phyloP scores from a whole-genome alignment of 148 eudicot species.

The Rhododendron molle region DNA sequence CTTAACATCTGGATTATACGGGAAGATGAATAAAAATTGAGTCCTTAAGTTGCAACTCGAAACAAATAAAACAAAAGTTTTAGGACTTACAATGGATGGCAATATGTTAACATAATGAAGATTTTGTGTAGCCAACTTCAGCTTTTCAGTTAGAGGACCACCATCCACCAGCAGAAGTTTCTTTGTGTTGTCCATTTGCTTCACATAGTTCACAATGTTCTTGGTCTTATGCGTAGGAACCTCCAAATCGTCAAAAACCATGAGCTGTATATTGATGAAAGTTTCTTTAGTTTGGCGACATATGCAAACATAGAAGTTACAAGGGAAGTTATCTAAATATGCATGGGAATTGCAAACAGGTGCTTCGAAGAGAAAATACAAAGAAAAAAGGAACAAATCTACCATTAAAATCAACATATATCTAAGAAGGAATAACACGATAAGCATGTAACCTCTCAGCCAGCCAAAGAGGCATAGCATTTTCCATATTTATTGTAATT shows the following conservation, averaged over 20 bases:
- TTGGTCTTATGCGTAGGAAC: conserved; percentile 90
- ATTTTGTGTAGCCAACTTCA: conserved; percentile 87
- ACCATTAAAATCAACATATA: neutral
- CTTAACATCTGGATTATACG: neutral
- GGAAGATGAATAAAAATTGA: neutral
- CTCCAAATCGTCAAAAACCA: conserved; percentile 75
- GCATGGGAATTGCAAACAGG: neutral
- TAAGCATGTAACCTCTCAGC: neutral
- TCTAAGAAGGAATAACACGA: neutral
- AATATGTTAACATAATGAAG: conserved; percentile 73
- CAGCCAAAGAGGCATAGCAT: neutral
- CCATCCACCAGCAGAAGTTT: conserved; percentile 87
- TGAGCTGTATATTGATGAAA: conserved; percentile 48
- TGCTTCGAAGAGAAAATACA: neutral
- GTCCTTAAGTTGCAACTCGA: neutral
- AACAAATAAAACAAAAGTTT: neutral
- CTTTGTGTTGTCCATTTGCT: conserved; percentile 65
- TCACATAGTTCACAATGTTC: conserved; percentile 70
- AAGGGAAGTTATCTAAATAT: neutral
- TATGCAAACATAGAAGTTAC: neutral
- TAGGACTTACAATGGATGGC: conserved; percentile 79
- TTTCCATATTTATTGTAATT: neutral
- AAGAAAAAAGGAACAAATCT: neutral
- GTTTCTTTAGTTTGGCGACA: conserved; percentile 1
- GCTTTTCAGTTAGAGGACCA: conserved; percentile 60